Conservation (phyloP, 2,329 filamentous ascomycete genomes). For the Colletotrichum endophyticum region DNA sequence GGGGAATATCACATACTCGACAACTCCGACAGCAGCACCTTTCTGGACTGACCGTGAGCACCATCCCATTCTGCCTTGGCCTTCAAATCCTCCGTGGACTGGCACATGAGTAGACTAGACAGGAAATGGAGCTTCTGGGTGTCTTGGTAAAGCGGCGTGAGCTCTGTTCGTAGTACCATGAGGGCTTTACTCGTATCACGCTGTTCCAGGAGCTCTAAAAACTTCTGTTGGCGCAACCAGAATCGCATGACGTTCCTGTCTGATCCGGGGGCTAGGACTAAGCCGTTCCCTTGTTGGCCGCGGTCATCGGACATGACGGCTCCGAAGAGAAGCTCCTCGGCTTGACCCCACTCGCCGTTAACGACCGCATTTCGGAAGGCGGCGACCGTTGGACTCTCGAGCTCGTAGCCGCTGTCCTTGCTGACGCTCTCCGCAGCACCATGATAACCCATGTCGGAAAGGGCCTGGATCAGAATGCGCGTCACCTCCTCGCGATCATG, state of each 20-base stretch:
- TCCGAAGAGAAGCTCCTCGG: slow-evolving; percentile 80
- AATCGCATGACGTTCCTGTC: slow-evolving; percentile 85
- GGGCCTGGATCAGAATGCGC: slow-evolving; percentile 86
- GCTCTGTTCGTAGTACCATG: slow-evolving; percentile 82
- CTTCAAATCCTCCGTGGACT: slow-evolving; percentile 77
- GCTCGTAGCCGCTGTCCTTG: slow-evolving; percentile 82
- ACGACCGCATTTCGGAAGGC: slow-evolving; percentile 83
- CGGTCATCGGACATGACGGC: slow-evolving; percentile 35
- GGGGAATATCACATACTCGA: slow-evolving; percentile 66
- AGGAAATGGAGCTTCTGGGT: slow-evolving; percentile 79
- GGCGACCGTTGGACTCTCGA: slow-evolving; percentile 88
- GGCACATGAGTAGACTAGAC: slow-evolving; percentile 91
- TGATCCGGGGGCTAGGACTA: slow-evolving; percentile 77
- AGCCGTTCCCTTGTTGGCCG: slow-evolving; percentile 52
- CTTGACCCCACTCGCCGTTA: slow-evolving; percentile 80
- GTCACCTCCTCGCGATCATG: slow-evolving; percentile 94
- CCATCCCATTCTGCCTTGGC: slow-evolving; percentile 85
- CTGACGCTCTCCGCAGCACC: slow-evolving; percentile 76
- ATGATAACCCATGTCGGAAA: slow-evolving; percentile 87
- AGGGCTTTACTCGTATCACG: slow-evolving; percentile 77
- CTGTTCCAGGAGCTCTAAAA: slow-evolving; percentile 84
- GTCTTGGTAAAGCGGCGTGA: slow-evolving; percentile 86
- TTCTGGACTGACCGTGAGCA: slow-evolving; percentile 75
- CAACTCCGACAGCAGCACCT: slow-evolving; percentile 76
- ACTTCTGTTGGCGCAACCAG: slow-evolving; percentile 91